A percentile compares a stretch with the other conserved stretches of the same genome.
Conservation (phyloP, 495 filamentous ascomycete species). For the Astrothelium macrocarpum region DNA sequence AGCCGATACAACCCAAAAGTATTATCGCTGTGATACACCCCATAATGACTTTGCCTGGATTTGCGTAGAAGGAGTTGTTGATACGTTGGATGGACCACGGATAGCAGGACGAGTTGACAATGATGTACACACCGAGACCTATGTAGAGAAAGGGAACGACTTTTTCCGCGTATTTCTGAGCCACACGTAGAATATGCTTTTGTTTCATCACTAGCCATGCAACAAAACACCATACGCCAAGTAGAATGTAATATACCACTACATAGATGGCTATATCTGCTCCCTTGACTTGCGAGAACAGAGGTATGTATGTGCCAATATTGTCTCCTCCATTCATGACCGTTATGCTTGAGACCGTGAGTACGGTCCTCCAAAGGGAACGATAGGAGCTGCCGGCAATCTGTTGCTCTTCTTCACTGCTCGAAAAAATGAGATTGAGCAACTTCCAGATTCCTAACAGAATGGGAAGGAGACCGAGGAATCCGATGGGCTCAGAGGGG, state of each 20-base stretch:
- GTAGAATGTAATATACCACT: conserved; percentile 14
- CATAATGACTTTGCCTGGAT: conserved; percentile 2
- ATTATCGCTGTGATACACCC: neutral
- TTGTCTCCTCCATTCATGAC: conserved; percentile 18
- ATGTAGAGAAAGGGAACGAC: conserved; percentile 15
- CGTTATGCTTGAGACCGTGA: conserved; percentile 14
- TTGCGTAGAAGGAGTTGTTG: conserved; percentile 2
- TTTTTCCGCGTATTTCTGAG: conserved; percentile 7
- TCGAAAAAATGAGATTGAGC: neutral
- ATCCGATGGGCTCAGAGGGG: conserved; percentile 8
- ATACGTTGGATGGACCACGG: conserved; percentile 1
- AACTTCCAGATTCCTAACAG: conserved; percentile 2
- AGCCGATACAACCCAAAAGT: neutral
- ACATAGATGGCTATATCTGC: conserved; percentile 18
- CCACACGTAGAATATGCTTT: conserved; percentile 12
- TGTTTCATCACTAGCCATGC: conserved; percentile 14
- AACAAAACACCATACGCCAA: conserved; percentile 16
- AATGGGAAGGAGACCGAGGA: neutral
- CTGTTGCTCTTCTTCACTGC: conserved; percentile 1
- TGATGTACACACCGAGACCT: conserved; percentile 13
- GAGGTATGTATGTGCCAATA: conserved; percentile 16
- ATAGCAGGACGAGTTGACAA: conserved; percentile 12
- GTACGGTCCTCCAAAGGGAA: conserved; percentile 6
- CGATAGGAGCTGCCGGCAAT: neutral
- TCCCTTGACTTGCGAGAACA: conserved; percentile 18